These are phyloP conservation scores for Hansenula sp. DNA, from an alignment of 1,139 yeast species.

Conservation along the genomic window DNA sequence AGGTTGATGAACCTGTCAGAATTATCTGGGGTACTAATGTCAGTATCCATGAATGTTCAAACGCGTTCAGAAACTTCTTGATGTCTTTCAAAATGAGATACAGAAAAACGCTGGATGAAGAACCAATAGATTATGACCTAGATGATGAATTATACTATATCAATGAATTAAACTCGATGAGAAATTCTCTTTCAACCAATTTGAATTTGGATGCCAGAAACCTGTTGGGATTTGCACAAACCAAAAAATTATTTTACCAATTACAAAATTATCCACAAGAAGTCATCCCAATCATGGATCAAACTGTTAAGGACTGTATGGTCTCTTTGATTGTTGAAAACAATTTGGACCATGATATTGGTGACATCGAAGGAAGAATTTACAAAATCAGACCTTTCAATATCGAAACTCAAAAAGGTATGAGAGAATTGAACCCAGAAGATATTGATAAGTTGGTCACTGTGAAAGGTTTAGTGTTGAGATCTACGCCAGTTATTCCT, in stretches of 20 bases:
- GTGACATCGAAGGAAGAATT: constrained; percentile 70
- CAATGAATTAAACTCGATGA: constrained; percentile 68
- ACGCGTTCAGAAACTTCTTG: constrained; percentile 75
- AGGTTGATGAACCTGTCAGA: constrained; percentile 53
- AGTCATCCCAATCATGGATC: constrained; percentile 97
- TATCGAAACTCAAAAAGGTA: constrained; percentile 67
- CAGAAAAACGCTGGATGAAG: constrained; percentile 58
- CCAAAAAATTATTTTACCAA: constrained; percentile 79
- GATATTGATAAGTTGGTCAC: constrained; percentile 93
- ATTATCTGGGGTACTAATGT: constrained; percentile 99
- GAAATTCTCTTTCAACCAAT: constrained; percentile 74
- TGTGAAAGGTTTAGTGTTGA: constrained; percentile 84
- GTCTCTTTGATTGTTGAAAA: constrained; percentile 69
- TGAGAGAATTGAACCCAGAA: constrained; percentile 92
- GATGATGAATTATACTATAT: constrained; percentile 78
- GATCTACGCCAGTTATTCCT: constrained; percentile 91
- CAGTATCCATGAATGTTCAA: constrained; percentile 81
- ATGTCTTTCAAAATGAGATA: constrained; percentile 80
- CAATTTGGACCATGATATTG: constrained; percentile 30
- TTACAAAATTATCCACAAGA: constrained; percentile 93
- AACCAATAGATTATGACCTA: constrained; percentile 42
- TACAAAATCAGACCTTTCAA: constrained; percentile 90
- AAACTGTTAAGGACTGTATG: constrained; percentile 87
- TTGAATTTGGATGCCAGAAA: constrained; percentile 83
- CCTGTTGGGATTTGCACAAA: constrained; percentile 68